Percentiles rank a stretch among this genome's conserved stretches.
These are phyloP conservation scores for Diplodia mutila DNA, from an alignment of 2,329 filamentous ascomycete species.

Conservation along the genomic window DNA sequence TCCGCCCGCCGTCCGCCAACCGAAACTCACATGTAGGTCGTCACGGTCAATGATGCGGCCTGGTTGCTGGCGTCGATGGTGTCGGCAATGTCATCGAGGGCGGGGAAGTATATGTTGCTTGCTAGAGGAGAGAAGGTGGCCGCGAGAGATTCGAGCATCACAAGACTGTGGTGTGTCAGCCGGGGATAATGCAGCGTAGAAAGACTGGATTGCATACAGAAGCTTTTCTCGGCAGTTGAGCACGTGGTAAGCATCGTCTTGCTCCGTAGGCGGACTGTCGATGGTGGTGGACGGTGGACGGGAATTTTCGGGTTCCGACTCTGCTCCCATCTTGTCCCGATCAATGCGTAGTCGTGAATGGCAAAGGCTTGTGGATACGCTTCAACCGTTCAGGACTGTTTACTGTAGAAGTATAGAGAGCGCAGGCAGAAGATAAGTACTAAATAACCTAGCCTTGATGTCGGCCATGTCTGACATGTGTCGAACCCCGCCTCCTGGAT, in stretches of 20 bases:
- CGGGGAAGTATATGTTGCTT: slow-evolving; percentile 22
- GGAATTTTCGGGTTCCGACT: not conserved
- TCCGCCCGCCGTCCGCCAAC: no score
- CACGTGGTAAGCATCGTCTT: not conserved
- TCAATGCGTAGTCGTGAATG: no score
- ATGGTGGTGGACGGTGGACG: not conserved
- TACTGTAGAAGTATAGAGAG: no score
- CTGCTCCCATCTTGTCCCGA: not conserved
- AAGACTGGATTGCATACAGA: not conserved
- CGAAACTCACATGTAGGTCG: slow-evolving; percentile 5
- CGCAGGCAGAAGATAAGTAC: not conserved
- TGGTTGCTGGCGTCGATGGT: slow-evolving; percentile 4
- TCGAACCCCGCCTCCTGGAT: no score
- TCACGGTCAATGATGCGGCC: slow-evolving; percentile 12
- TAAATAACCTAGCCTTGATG: no score
- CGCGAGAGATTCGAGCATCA: slow-evolving; percentile 16
- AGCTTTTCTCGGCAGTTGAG: not conserved
- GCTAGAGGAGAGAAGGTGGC: slow-evolving; percentile 16
- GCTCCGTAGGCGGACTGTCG: not conserved
- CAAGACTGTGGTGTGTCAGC: not conserved
- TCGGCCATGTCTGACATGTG: no score
- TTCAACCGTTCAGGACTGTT: no score
- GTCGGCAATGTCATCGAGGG: slow-evolving; percentile 13
- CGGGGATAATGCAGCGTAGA: no score
- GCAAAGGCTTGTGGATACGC: not conserved